Base-by-base conservation (phyloP, 2,329 filamentous ascomycete genomes). In the Ophiostoma novo-ulmi region DNA sequence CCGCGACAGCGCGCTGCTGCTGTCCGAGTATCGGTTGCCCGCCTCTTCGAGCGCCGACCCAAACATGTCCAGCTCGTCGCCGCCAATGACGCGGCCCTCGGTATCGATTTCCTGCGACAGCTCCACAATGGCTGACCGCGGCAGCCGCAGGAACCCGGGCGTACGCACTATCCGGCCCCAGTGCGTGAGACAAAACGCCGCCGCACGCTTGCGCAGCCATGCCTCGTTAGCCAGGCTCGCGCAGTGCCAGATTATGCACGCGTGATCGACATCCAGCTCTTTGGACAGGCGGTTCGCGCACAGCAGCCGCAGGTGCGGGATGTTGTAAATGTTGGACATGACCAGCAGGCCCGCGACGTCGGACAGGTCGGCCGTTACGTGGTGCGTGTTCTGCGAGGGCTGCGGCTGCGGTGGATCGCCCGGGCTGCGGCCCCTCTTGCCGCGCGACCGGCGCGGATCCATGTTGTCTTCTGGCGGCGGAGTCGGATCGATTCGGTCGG, bases 261-360 rank as follows among this genome's bases (percentile, higher is more conserved):
- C 94, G 77, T 97, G 93, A 72, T 97, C 92, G 55, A 98, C 91
- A 77, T 98, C 94, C 3, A 99, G 86, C 77, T 99, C 95, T 73
- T 92, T 91, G 70, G 91, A 90, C 3, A 99, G 85, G 10, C 95
- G 88, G 78, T 97, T 94, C 70, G 98, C 91, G 78, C 94, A 97
- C 1, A 98, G 85, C 8, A 97, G 86, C 26, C 94, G 91, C 35
- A 99, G 87, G 75, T 95, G 93, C 1, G 94, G 94, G 82, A 99
- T 96, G 77, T 97, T 94, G 81, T 99, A 99, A 66, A 98, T 92
- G 79, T 98, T 97, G 63, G 93, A 93, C 92, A 99, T 96, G 74
- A 99, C 94, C 3, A 99, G 85, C 79, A 99, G 88, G 10, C 95
- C 94, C 0, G 95, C 94, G 17, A 98, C 93, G 75, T 97, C 94